Evolutionary conservation across 2,329 filamentous ascomycete species (phyloP).

Genomic region (Graphiopsis chlorocephala): DNA sequence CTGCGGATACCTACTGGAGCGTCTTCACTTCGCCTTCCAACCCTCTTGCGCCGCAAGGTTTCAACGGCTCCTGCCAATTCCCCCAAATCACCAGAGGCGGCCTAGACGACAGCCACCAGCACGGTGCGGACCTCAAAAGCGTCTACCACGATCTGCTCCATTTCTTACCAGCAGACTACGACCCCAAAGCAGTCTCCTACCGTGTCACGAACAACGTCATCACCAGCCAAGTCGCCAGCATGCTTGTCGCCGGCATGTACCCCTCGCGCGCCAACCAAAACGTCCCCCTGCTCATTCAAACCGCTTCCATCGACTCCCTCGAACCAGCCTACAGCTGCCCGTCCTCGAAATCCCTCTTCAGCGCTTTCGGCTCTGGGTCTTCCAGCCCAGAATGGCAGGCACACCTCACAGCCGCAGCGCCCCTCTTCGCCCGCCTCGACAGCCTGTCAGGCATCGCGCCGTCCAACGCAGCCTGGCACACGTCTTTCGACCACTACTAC

Average conservation of each 20-base stretch:
- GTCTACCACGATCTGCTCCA: slow-evolving; percentile 69
- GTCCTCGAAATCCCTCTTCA: slow-evolving; percentile 46
- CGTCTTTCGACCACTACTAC: slow-evolving; percentile 76
- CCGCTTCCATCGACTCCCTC: slow-evolving; percentile 64
- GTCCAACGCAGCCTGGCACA: slow-evolving; percentile 62
- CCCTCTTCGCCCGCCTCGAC: slow-evolving; percentile 62
- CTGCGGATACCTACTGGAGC: slow-evolving; percentile 63
- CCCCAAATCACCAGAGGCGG: slow-evolving; percentile 74
- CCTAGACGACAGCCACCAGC: slow-evolving; percentile 70
- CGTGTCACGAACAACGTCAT: slow-evolving; percentile 80
- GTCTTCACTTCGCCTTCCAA: slow-evolving; percentile 62
- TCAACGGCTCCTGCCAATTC: slow-evolving; percentile 73
- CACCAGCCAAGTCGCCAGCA: slow-evolving; percentile 75
- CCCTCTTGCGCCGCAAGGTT: slow-evolving; percentile 64
- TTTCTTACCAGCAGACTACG: slow-evolving; percentile 59
- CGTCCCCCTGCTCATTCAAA: slow-evolving; percentile 46
- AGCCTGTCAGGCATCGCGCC: slow-evolving; percentile 63
- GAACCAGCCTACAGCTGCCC: slow-evolving; percentile 71
- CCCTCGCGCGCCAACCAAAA: slow-evolving; percentile 31
- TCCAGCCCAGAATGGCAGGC: slow-evolving; percentile 55
- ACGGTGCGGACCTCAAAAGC: slow-evolving; percentile 72
- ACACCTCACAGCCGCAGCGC: slow-evolving; percentile 58
- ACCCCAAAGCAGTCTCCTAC: slow-evolving; percentile 54
- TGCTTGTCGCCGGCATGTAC: slow-evolving; percentile 72
- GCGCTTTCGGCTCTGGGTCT: slow-evolving; percentile 46